Conservation (phyloP, 345 rosid species). For the Ceriops decandra region DNA sequence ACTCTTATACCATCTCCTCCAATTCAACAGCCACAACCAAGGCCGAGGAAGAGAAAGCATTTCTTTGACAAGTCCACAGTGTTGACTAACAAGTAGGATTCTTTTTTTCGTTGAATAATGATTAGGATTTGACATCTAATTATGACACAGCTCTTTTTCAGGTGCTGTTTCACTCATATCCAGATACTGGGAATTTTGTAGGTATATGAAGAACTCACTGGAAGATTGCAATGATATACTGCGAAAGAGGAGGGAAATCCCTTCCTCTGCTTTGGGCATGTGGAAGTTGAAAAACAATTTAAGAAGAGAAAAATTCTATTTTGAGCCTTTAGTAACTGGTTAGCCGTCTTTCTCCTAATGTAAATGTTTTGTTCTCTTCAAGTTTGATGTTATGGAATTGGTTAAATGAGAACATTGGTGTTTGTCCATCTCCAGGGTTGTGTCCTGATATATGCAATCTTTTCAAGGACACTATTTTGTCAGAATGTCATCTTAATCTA, state of each 20-base stretch:
- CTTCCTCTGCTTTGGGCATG: constrained; percentile 41
- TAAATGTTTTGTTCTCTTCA: constrained; percentile 14
- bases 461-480: constrained; percentile 33
- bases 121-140: too few species aligned
- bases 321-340: constrained; percentile 64
- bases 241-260: constrained; percentile 45
- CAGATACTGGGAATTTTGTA: constrained; percentile 21
- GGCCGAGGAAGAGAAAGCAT: constrained; percentile 41
- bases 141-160: too few species aligned
- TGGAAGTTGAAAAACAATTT: constrained; percentile 54
- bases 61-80: constrained; percentile 55
- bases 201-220: constrained; percentile 54
- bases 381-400: constrained; percentile 7
- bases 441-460: constrained; percentile 39
- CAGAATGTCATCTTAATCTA: constrained; percentile 41
- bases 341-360: constrained; percentile 9
- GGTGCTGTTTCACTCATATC: background rate
- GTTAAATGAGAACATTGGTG: constrained; percentile 7
- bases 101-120: background rate
- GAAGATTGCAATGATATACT: constrained; percentile 47
- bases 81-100: constrained; percentile 55
- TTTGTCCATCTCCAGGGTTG: constrained; percentile 40
- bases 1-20: constrained; percentile 59
- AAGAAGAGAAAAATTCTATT: constrained; percentile 49
- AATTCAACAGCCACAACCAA: constrained; percentile 34